These are phyloP conservation scores for Yueomyces sp. DNA, from an alignment of 805 yeast genomes.

Conservation along the genomic window DNA sequence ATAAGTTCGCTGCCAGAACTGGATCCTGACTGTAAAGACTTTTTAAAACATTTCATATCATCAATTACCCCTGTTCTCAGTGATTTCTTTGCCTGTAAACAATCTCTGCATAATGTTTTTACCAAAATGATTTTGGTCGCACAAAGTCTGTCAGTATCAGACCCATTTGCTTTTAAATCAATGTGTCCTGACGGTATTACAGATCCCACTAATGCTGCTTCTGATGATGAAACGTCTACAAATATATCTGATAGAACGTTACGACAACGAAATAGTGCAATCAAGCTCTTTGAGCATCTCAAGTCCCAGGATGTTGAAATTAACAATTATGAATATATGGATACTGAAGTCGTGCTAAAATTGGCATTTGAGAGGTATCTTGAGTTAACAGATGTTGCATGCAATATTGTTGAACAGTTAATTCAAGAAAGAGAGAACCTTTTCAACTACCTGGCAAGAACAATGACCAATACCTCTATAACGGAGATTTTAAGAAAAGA, in stretches of 20 bases:
- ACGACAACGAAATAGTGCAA: constrained; percentile 14
- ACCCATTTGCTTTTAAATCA: constrained; percentile 58
- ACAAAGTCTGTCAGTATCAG: constrained; percentile 53
- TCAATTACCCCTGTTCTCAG: constrained; percentile 23
- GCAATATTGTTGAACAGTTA: constrained; percentile 37
- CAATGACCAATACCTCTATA: constrained; percentile 58
- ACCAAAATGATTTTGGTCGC: constrained; percentile 46
- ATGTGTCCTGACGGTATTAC: constrained; percentile 35
- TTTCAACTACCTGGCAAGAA: constrained; percentile 56
- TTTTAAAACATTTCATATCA: constrained; percentile 13
- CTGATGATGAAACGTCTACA: neutral
- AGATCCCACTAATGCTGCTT: constrained; percentile 8
- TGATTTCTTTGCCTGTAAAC: constrained; percentile 62
- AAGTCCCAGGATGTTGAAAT: constrained; percentile 30
- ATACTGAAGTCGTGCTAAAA: constrained; percentile 18
- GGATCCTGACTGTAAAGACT: constrained; percentile 15
- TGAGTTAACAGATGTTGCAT: constrained; percentile 20
- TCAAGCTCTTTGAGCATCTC: constrained; percentile 32
- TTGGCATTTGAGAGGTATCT: constrained; percentile 18
- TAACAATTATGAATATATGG: constrained; percentile 21
- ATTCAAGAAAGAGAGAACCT: constrained; percentile 57
- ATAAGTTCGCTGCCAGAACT: neutral
- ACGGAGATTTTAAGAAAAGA: constrained; percentile 39
- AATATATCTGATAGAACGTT: neutral
- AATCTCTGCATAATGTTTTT: constrained; percentile 46